Conservation (phyloP, 352 stramenopile species). For the Peronospora destructor region DNA sequence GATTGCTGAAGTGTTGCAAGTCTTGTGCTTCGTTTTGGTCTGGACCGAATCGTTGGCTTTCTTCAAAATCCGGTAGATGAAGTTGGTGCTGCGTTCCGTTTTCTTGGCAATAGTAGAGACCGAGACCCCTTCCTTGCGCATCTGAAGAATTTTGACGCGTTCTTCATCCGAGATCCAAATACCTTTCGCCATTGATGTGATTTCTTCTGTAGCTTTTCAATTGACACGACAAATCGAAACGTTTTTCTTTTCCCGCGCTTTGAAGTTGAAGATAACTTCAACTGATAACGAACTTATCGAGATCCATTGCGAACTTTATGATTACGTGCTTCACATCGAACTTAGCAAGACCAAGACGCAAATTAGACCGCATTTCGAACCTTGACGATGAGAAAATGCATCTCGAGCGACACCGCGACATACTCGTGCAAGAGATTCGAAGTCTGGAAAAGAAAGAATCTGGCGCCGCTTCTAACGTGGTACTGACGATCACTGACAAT, state of each 20-base stretch:
- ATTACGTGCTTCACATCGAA: not conserved
- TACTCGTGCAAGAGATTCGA: too few relatives aligned
- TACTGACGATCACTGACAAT: too few relatives aligned
- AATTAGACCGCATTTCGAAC: too few relatives aligned
- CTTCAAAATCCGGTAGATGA: conserved; percentile 32
- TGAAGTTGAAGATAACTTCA: not conserved
- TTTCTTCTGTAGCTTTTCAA: conserved; percentile 7
- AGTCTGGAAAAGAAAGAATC: too few relatives aligned
- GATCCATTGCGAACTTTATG: not conserved
- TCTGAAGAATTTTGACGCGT: conserved; percentile 29
- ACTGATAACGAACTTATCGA: not conserved
- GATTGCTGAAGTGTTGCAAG: not conserved
- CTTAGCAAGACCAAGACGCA: conserved; percentile 1
- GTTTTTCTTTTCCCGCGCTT: conserved; percentile 20
- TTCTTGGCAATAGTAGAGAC: conserved; percentile 33
- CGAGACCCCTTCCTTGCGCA: conserved; percentile 34
- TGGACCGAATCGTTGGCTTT: conserved; percentile 10
- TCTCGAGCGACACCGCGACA: too few relatives aligned
- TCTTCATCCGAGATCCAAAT: conserved; percentile 39
- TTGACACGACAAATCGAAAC: conserved; percentile 2
- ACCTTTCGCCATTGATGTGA: conserved; percentile 33
- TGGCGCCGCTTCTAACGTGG: too few relatives aligned
- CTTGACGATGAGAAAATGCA: too few relatives aligned
- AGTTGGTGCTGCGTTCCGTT: conserved; percentile 33
- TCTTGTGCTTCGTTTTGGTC: conserved; percentile 18